These are phyloP conservation scores for Trichomonas tenax DNA, from an alignment of 208 protist genomes.

Conservation along the genomic window DNA sequence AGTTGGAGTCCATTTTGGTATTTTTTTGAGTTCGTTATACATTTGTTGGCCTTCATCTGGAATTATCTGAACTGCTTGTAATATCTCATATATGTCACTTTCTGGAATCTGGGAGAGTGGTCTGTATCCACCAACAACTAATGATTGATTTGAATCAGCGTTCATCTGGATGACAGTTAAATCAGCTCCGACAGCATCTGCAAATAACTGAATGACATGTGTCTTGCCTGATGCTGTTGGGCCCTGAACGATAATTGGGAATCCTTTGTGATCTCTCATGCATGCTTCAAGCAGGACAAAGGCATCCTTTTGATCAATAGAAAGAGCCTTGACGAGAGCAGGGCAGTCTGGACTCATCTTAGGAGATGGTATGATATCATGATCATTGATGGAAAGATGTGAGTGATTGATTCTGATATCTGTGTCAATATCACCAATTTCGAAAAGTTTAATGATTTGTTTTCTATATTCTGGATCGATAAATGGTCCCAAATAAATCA, in stretches of 20 bases:
- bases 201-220: not conserved
- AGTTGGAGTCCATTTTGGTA: not conserved
- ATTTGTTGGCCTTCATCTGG: not conserved
- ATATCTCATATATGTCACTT: not conserved
- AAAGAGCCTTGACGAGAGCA: not conserved
- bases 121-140: not conserved
- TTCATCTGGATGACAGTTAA: not conserved
- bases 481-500: not conserved
- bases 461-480: not conserved
- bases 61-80: not conserved
- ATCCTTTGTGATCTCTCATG: not conserved
- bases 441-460: not conserved
- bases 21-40: not conserved
- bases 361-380: not conserved
- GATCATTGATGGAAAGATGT: not conserved
- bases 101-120: not conserved
- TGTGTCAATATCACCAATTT: not conserved
- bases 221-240: constrained; percentile 9
- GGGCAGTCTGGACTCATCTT: not conserved
- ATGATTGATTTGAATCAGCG: not conserved
- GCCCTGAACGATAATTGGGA: constrained; percentile 2
- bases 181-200: not conserved
- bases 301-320: not conserved
- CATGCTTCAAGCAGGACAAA: not conserved
- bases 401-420: not conserved